Percentiles rank a stretch among this genome's conserved stretches.
These are phyloP conservation scores for Penicillium sp. DNA, from an alignment of 2,329 filamentous ascomycete genomes.

Conservation along the genomic window DNA sequence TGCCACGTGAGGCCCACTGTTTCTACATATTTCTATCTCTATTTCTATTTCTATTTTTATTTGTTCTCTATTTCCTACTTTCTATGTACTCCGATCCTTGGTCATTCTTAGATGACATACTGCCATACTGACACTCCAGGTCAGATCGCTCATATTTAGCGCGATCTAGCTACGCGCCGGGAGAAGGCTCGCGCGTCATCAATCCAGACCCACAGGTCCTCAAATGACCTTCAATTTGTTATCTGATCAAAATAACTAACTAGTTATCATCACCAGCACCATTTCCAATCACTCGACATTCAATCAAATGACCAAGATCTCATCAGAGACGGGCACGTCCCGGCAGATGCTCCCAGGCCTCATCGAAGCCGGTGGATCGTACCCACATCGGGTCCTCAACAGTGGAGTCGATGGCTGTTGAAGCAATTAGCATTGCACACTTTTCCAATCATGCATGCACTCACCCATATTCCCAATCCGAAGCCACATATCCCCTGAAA, in stretches of 20 bases:
- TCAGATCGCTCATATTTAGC: neutral
- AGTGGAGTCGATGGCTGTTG: conserved; percentile 37
- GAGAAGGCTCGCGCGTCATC: conserved; percentile 12
- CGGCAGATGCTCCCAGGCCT: conserved; percentile 37
- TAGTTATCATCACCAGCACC: neutral
- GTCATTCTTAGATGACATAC: too few relatives aligned
- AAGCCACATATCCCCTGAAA: conserved; percentile 44
- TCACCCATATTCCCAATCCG: conserved; percentile 45
- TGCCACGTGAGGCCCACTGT: conserved; percentile 34
- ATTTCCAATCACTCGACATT: too few relatives aligned
- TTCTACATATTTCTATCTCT: conserved; percentile 2
- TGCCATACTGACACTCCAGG: neutral
- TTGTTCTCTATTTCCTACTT: neutral
- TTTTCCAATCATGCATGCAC: conserved; percentile 7
- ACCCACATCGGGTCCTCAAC: conserved; percentile 35
- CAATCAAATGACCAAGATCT: neutral
- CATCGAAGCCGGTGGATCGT: conserved; percentile 40
- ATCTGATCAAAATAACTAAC: neutral
- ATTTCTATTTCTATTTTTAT: neutral
- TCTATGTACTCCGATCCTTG: neutral
- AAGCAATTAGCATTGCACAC: conserved; percentile 3
- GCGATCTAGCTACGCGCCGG: neutral
- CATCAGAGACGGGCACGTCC: conserved; percentile 20
- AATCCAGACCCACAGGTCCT: conserved; percentile 10
- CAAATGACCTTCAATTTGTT: neutral